These are phyloP conservation scores for Ustilago bromivora DNA, from an alignment of 1,284 basidiomycete genomes.

Conservation along the genomic window DNA sequence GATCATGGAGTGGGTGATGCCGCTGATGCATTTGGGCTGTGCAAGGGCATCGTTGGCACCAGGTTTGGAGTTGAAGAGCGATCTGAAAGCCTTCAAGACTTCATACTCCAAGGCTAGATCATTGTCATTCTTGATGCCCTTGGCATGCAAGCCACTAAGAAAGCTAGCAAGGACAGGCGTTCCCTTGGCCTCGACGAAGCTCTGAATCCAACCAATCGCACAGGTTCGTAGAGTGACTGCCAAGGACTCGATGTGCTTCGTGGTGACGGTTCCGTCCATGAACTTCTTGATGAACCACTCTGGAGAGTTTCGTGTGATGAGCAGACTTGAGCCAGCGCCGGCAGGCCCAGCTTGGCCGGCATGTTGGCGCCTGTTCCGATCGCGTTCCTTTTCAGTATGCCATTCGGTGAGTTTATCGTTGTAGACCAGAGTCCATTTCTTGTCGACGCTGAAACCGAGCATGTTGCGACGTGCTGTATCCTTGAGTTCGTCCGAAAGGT, in stretches of 20 bases:
- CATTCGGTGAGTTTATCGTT: constrained; percentile 84
- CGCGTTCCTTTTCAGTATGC: constrained; percentile 72
- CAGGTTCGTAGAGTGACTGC: constrained; percentile 79
- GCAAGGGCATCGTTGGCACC: constrained; percentile 83
- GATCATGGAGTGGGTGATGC: constrained; percentile 86
- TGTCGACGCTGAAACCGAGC: constrained; percentile 73
- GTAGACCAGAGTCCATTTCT: constrained; percentile 92
- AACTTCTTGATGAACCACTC: constrained; percentile 86
- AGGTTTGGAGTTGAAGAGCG: constrained; percentile 82
- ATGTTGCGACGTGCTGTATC: constrained; percentile 62
- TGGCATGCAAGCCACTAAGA: constrained; percentile 70
- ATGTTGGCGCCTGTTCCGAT: constrained; percentile 52
- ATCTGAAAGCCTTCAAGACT: constrained; percentile 86
- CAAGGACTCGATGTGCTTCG: constrained; percentile 82
- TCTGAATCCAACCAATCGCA: constrained; percentile 69
- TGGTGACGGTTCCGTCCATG: constrained; percentile 84
- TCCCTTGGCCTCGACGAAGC: constrained; percentile 77
- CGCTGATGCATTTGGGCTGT: constrained; percentile 82
- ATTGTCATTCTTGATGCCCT: constrained; percentile 70
- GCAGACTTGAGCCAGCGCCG: constrained; percentile 69
- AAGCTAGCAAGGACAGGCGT: constrained; percentile 81
- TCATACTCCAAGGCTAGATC: constrained; percentile 87
- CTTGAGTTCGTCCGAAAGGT: constrained; percentile 59
- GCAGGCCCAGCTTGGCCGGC: constrained; percentile 72
- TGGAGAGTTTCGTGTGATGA: constrained; percentile 69